Conservation (phyloP, 495 filamentous ascomycete genomes). For the Alectoria sarmentosa region DNA sequence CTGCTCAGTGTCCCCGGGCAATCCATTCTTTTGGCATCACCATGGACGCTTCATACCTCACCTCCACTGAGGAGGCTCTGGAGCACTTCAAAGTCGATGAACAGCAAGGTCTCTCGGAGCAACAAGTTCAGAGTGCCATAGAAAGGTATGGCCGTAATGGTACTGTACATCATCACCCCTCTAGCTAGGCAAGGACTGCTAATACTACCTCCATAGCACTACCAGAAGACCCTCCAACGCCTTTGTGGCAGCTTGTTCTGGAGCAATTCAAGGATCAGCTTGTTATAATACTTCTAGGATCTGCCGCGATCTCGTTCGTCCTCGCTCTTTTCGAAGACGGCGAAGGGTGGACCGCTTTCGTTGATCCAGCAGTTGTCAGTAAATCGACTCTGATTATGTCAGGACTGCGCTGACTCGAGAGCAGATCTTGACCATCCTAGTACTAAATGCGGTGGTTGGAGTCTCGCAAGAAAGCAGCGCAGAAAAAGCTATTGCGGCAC, state of each 20-base stretch:
- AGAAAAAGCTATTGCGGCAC: conserved; percentile 95
- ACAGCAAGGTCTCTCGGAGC: conserved; percentile 57
- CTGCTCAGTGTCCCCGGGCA: not conserved
- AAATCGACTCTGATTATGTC: not conserved
- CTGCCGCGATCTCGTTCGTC: conserved; percentile 89
- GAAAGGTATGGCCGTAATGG: conserved; percentile 79
- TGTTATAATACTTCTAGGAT: conserved; percentile 89
- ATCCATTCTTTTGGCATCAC: conserved; percentile 31
- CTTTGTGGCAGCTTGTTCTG: conserved; percentile 89
- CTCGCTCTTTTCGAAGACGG: conserved; percentile 90
- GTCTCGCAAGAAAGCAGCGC: conserved; percentile 98
- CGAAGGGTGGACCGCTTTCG: conserved; percentile 95
- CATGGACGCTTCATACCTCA: conserved; percentile 84
- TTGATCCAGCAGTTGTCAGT: conserved; percentile 89
- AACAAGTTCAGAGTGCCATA: conserved; percentile 56
- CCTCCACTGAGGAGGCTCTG: conserved; percentile 61
- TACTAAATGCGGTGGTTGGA: conserved; percentile 94
- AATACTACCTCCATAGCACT: conserved; percentile 53
- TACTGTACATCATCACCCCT: conserved; percentile 37
- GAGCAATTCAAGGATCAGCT: conserved; percentile 99
- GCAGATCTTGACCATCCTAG: conserved; percentile 92
- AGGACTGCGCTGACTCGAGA: conserved; percentile 16
- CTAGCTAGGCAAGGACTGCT: conserved; percentile 1
- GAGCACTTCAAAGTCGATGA: conserved; percentile 63
- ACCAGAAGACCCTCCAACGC: conserved; percentile 94